Base-by-base conservation (phyloP, 2,329 filamentous ascomycete genomes). In the Pestalotiopsis sp. region DNA sequence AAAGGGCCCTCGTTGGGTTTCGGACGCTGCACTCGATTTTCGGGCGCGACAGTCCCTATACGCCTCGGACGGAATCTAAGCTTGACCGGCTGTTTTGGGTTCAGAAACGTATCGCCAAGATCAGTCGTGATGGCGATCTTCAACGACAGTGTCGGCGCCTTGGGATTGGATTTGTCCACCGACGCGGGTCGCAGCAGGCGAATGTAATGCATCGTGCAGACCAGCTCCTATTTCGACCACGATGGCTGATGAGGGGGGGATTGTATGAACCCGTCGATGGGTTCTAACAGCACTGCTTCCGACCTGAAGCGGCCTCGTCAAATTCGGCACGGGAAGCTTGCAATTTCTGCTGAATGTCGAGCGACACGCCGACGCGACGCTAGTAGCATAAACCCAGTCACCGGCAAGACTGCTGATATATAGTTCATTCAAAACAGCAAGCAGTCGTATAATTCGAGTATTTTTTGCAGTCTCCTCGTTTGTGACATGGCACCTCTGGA, bases 61-160 rank as follows among this genome's bases (percentile, higher is more conserved):
- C 77, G 66, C 26, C 14, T 58, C 3, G 56, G 22, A 13, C 7
- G 7, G 14, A 81, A 74, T 10, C 73, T 74, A 3, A 89, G 76
- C 14, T 79, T 77, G n/a, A 88, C 68, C 4, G 85, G 80, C 20
- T 75, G 73, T 14, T 79, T 76, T 0, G 84, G 83, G n/a, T 71
- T 77, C 11, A 89, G 80, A 63, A 86, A 86, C 0, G 84, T 80
- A 72, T 89, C 87, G 39, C 86, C 85, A 1, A 89, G 80, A 68
- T 89, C 86, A 13, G 86, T 89, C 11, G 85, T 87, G 71, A 89
- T 83, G 68, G 85, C 84, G 69, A 89, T 77, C 1, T 86, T 78
- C 3, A 89, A 73, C 20, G 71, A 78, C 70, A 68, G 70, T 70
- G 59, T 71, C 68, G 68, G 72, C 48, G 66, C 68, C 13, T 70